Evolutionary conservation across 2,329 filamentous ascomycete genomes (phyloP).

Genomic region (Conoideocrella luteorostrata): DNA sequence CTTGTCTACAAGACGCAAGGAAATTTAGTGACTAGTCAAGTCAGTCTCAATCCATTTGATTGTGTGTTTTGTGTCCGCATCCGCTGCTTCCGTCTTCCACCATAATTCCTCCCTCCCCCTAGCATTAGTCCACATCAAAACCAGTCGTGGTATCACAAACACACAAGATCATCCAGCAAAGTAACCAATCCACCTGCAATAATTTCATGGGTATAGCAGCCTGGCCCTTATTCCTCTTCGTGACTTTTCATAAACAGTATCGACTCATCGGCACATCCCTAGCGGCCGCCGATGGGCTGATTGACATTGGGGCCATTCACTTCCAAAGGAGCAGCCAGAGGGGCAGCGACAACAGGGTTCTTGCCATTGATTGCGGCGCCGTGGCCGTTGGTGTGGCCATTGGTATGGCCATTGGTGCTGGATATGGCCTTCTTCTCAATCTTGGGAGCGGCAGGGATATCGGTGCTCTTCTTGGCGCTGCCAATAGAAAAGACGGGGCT

Average conservation of each 20-base stretch:
- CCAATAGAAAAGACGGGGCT: conserved; percentile 90
- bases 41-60: conserved; percentile 1
- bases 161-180: background rate
- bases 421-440: conserved; percentile 39
- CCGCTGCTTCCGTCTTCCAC: background rate
- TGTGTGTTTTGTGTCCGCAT: too few relatives aligned
- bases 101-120: background rate
- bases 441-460: conserved; percentile 57
- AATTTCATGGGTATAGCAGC: conserved; percentile 14
- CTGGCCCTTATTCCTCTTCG: conserved; percentile 2
- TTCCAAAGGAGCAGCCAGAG: conserved; percentile 2
- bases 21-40: conserved; percentile 2
- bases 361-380: conserved; percentile 8
- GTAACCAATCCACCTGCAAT: background rate
- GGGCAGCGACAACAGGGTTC: background rate
- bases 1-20: background rate
- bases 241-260: conserved; percentile 4
- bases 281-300: conserved; percentile 11
- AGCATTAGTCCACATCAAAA: background rate
- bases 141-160: conserved; percentile 6
- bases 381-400: conserved; percentile 15
- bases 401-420: conserved; percentile 14
- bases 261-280: conserved; percentile 12
- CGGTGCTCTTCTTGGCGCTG: conserved; percentile 61
- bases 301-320: conserved; percentile 4